Conservation (phyloP, 2,329 filamentous ascomycete species). For the Chaetoscypha palmicola region DNA sequence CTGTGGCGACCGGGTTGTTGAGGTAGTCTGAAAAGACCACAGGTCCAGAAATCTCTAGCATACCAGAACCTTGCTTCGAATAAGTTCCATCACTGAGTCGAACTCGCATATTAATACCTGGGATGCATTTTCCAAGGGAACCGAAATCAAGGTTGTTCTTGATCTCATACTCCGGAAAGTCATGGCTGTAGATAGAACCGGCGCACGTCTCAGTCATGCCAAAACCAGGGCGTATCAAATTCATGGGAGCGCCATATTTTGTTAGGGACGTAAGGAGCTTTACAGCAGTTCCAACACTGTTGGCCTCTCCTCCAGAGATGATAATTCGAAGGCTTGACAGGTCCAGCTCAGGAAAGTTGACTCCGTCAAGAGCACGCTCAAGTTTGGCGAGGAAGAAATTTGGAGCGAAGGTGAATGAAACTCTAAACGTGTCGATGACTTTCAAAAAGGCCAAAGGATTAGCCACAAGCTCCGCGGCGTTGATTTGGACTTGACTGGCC, state of each 20-base stretch:
- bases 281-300: slow-evolving; percentile 31
- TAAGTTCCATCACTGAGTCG: no score
- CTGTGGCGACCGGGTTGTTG: slow-evolving; percentile 42
- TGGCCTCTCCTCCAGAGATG: slow-evolving; percentile 41
- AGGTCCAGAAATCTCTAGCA: slow-evolving; percentile 34
- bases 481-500: slow-evolving; percentile 40
- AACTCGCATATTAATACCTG: slow-evolving; percentile 37
- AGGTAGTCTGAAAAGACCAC: slow-evolving; percentile 49
- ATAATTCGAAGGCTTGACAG: slow-evolving; percentile 30
- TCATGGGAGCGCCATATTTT: slow-evolving; percentile 28
- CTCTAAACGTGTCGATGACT: slow-evolving; percentile 35
- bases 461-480: slow-evolving; percentile 35
- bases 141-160: slow-evolving; percentile 28
- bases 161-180: slow-evolving; percentile 37
- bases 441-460: slow-evolving; percentile 35
- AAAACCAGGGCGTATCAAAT: slow-evolving; percentile 37
- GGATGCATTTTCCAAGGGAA: slow-evolving; percentile 35
- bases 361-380: neutral
- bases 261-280: slow-evolving; percentile 28
- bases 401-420: slow-evolving; percentile 40
- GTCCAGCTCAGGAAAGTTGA: slow-evolving; percentile 14
- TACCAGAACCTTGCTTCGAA: no score
- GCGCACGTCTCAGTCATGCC: slow-evolving; percentile 49
- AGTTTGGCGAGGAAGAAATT: slow-evolving; percentile 35
- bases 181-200: slow-evolving; percentile 36